Evolutionary conservation across 176 grass and related monocot genomes (phyloP), one percentile per base, ranked within the genome.

Genomic region (Triticum timopheevii): DNA sequence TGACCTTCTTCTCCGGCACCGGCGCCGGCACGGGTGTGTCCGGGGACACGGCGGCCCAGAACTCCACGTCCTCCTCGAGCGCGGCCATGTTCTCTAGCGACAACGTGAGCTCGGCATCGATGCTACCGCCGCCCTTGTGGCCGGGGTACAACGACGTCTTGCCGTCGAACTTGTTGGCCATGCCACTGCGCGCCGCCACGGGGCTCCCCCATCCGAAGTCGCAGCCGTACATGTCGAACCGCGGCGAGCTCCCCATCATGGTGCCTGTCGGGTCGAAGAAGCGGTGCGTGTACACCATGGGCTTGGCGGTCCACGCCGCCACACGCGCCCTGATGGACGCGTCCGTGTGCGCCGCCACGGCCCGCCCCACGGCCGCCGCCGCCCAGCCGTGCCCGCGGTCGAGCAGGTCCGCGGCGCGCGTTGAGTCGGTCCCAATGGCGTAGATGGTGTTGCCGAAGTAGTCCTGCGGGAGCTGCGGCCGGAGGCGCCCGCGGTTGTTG

Each of bases 141-240:
- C 86, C 95, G 3, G 88, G 88, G 76, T 91, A 97, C 7, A 90
- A 45, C 25, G 84, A 77, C 7, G 82, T 34, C 81, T 94, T 90
- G 0, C 95, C 95, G 35, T 97, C 95, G 3, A 77, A 69, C 84
- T 97, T 97, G 85, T 97, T 88, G 8, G 84, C 90, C 69, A 28
- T 65, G 36, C 95, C 92, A 66, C 95, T 94, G 34, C 92, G 82
- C 22, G 62, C 77, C 8, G 95, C 95, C 64, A 92, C 61, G 3
- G 90, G 58, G 19, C 73, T 81, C 9, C 92, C 95, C 95, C 81
- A 97, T 13, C 90, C 95, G 12, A 97, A 94, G 47, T 97, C 86
- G 88, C 92, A 94, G 1, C 83, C 90, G 79, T 87, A 97, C 77
- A 92, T 76, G 27, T 89, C 73, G 65, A 97, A 97, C 38, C 95